A percentile compares a stretch with the other conserved stretches of the same genome.
These are phyloP conservation scores for Backusella macrospora DNA, from an alignment of 192 early-diverging fungal species.

Conservation along the genomic window DNA sequence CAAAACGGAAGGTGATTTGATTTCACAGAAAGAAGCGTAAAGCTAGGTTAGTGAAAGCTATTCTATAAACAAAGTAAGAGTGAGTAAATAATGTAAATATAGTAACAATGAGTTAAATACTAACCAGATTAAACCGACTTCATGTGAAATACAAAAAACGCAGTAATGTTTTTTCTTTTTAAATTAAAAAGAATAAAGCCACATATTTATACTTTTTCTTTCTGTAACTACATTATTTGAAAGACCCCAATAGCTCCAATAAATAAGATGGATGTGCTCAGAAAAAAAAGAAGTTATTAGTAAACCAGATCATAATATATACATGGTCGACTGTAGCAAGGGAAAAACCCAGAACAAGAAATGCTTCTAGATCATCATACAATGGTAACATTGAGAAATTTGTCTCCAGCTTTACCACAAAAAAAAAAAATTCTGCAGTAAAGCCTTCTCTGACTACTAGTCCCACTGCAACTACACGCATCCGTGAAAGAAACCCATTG, in stretches of 20 bases:
- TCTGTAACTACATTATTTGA: neutral
- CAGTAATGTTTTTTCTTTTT: too few species aligned
- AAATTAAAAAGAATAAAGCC: too few species aligned
- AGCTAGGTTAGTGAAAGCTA: too few species aligned
- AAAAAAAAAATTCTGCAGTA: neutral
- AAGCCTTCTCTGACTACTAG: neutral
- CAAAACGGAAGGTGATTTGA: too few species aligned
- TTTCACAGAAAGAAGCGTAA: too few species aligned
- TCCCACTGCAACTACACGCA: neutral
- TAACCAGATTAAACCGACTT: too few species aligned
- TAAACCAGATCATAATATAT: neutral
- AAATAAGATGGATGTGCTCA: neutral
- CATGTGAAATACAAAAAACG: too few species aligned
- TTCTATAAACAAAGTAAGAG: too few species aligned
- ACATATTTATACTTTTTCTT: too few species aligned
- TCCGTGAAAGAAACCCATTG: neutral
- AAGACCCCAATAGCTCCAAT: neutral
- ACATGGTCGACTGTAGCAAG: constrained; percentile 1
- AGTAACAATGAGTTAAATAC: too few species aligned
- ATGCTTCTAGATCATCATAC: neutral
- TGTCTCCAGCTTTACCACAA: neutral
- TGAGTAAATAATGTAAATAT: too few species aligned
- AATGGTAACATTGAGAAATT: neutral
- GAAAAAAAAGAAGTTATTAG: constrained; percentile 5
- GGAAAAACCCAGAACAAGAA: neutral